Conservation (phyloP, 2,329 filamentous ascomycete species). For the Hymenoscyphus infarciens region DNA sequence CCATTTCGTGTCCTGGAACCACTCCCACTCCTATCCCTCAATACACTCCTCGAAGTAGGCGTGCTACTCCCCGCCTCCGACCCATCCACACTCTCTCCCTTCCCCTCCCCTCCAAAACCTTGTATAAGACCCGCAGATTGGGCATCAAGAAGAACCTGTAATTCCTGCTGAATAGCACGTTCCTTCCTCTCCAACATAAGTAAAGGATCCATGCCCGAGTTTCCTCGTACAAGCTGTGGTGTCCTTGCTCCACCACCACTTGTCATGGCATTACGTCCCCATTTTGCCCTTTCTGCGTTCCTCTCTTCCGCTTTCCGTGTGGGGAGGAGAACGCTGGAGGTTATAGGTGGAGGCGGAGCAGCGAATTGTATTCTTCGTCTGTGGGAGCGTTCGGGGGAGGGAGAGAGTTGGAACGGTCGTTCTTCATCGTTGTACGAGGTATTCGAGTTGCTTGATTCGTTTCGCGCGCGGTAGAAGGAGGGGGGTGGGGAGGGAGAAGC, state of each 20-base stretch:
- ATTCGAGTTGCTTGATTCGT: not conserved
- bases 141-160: slow-evolving; percentile 56
- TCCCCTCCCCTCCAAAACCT: slow-evolving; percentile 27
- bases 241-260: slow-evolving; percentile 1
- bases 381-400: slow-evolving; percentile 18
- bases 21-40: slow-evolving; percentile 22
- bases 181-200: slow-evolving; percentile 46
- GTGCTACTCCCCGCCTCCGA: slow-evolving; percentile 39
- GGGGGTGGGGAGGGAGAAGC: slow-evolving; percentile 27
- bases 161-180: slow-evolving; percentile 51
- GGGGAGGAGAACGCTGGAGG: slow-evolving; percentile 20
- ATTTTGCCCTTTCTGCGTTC: not conserved
- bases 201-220: slow-evolving; percentile 32
- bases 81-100: slow-evolving; percentile 36
- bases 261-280: not conserved
- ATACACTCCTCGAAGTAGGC: slow-evolving; percentile 25
- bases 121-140: slow-evolving; percentile 47
- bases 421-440: not conserved
- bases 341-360: slow-evolving; percentile 33
- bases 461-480: slow-evolving; percentile 28
- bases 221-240: slow-evolving; percentile 16
- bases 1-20: slow-evolving; percentile 10
- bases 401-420: slow-evolving; percentile 11
- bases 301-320: not conserved
- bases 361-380: slow-evolving; percentile 30